These are phyloP conservation scores for Senecio squalidus DNA, from an alignment of 140 eudicot genomes.

Conservation along the genomic window DNA sequence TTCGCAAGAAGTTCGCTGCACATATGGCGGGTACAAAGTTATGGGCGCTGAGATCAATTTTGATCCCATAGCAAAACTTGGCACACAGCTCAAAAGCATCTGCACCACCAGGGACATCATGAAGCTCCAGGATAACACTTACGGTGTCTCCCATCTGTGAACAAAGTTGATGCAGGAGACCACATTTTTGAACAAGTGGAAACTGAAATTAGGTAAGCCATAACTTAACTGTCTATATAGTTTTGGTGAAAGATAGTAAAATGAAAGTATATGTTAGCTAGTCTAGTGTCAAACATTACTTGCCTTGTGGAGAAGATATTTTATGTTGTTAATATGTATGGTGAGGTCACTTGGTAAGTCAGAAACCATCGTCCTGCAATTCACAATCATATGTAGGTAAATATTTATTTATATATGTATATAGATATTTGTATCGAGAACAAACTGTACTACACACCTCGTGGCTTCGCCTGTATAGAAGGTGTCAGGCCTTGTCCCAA, in stretches of 20 bases:
- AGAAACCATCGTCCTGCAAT: constrained; percentile 57
- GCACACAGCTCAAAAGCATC: constrained; percentile 83
- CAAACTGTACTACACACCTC: constrained; percentile 35
- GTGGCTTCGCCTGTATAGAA: constrained; percentile 75
- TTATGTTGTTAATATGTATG: constrained; percentile 41
- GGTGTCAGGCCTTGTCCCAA: constrained; percentile 76
- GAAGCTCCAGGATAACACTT: constrained; percentile 45
- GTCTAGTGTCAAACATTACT: constrained; percentile 7
- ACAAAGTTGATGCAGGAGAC: constrained; percentile 61
- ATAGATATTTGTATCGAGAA: neutral
- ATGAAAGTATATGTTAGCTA: too few relatives aligned
- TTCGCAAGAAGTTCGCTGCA: constrained; percentile 64
- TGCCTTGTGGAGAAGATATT: constrained; percentile 83
- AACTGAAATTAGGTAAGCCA: constrained; percentile 56
- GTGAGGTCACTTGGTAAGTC: constrained; percentile 67
- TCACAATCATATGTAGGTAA: neutral
- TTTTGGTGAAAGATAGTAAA: constrained; percentile 9
- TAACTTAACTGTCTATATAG: constrained; percentile 22
- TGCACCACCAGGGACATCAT: constrained; percentile 81
- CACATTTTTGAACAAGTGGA: constrained; percentile 74
- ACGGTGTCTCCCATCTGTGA: constrained; percentile 33
- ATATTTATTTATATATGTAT: neutral
- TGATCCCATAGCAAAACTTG: constrained; percentile 82
- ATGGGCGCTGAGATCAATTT: constrained; percentile 72
- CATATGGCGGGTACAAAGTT: constrained; percentile 70